These are phyloP conservation scores for Fusarium setosum DNA, from an alignment of 2,329 filamentous ascomycete species.

Conservation along the genomic window DNA sequence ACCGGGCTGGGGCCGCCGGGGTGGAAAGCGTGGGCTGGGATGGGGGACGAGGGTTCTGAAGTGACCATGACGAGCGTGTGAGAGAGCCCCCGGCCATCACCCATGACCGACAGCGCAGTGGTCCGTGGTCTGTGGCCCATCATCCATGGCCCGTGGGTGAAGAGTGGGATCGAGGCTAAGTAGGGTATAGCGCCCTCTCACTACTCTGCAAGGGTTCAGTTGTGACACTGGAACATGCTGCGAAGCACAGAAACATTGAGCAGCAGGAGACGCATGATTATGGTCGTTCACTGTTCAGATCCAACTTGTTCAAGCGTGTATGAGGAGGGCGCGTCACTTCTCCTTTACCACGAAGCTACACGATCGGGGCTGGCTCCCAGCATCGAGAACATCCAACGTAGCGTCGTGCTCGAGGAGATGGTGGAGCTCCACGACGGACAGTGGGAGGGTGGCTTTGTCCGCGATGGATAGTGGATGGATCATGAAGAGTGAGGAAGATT, in stretches of 20 bases:
- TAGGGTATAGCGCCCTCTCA: slow-evolving; percentile 27
- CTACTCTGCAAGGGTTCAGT: slow-evolving; percentile 24
- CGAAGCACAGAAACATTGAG: neutral
- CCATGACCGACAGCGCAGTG: slow-evolving; percentile 24
- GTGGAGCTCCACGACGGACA: slow-evolving; percentile 33
- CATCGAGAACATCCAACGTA: slow-evolving; percentile 14
- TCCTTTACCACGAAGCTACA: neutral
- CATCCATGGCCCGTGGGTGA: slow-evolving; percentile 34
- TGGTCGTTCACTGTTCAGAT: neutral
- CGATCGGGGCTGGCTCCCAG: neutral
- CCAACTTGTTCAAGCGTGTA: neutral
- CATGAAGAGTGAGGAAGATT: slow-evolving; percentile 34
- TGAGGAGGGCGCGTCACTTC: neutral
- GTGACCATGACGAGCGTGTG: slow-evolving; percentile 42
- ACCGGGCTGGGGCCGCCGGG: slow-evolving; percentile 39
- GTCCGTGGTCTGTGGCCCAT: slow-evolving; percentile 19
- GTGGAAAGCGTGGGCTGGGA: slow-evolving; percentile 37
- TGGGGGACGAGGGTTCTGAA: slow-evolving; percentile 38
- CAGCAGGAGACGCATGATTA: slow-evolving; percentile 10
- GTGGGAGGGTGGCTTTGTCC: slow-evolving; percentile 39
- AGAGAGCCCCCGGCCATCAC: slow-evolving; percentile 34
- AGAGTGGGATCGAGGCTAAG: slow-evolving; percentile 36
- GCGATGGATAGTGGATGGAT: slow-evolving; percentile 38
- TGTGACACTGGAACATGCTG: slow-evolving; percentile 11
- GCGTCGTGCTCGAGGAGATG: neutral